A percentile compares a stretch with the other conserved stretches of the same genome.
phyloP scores from a whole-genome alignment of 2,329 filamentous ascomycete genomes.

The Orbilia blumenaviensis region DNA sequence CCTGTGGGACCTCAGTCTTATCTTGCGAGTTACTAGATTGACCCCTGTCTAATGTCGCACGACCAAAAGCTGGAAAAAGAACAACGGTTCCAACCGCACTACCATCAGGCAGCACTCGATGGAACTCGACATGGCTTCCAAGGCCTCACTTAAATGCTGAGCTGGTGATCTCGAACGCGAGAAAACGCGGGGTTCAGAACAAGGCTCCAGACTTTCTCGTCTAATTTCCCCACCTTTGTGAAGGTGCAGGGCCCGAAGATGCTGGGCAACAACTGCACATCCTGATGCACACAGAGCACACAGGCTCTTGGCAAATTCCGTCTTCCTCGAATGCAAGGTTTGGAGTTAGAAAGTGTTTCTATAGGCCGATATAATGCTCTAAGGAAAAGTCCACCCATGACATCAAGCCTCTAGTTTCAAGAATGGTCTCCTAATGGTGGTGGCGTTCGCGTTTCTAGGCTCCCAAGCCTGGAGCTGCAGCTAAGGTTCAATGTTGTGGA shows the following conservation, averaged over 20 bases:
- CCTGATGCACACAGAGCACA: no score
- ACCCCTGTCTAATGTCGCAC: constrained; percentile 1
- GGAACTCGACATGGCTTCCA: background rate
- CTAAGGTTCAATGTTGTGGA: background rate
- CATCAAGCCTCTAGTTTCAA: background rate
- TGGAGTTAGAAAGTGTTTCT: background rate
- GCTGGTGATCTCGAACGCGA: background rate
- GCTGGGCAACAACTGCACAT: background rate
- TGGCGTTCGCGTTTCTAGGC: constrained; percentile 44
- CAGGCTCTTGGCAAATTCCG: background rate
- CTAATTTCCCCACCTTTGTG: background rate
- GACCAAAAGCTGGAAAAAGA: background rate
- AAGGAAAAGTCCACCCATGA: background rate
- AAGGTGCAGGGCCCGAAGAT: background rate
- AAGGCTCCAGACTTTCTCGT: constrained; percentile 26
- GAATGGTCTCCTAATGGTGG: background rate
- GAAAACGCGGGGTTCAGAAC: constrained; percentile 22
- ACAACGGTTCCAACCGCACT: background rate
- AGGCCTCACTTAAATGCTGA: background rate
- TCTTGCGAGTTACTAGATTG: background rate
- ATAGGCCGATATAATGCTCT: background rate
- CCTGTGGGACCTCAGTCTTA: background rate
- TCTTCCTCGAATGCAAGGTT: background rate
- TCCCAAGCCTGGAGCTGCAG: constrained; percentile 12
- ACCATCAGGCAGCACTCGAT: constrained; percentile 25